Base-by-base conservation (phyloP, 1,139 yeast species). In the Yamadazyma mexicana region DNA sequence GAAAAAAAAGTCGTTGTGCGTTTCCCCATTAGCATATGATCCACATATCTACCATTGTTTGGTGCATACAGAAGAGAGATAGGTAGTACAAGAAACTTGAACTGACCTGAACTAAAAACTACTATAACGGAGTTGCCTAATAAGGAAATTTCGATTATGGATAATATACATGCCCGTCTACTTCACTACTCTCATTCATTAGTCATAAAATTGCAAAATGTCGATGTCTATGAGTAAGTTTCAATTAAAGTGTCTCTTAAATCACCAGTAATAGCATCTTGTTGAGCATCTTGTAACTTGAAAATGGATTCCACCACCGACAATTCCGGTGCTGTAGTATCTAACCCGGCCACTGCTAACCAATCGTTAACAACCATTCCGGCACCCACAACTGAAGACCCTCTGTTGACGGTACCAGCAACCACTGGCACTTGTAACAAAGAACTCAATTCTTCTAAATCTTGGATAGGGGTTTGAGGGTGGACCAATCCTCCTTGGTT, bases 311-410 rank as follows among this genome's bases (percentile, higher is more conserved):
- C 98, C 52, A 94, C 79, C 45, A 94, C 98, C 51, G 96, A 88
- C 58, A 94, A 76, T 69, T 94, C 99, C 36, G 98, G 98, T 36
- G 98, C 98, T 49, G 98, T 91, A 44, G 98, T 92, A 67, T 92
- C 98, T 54, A 87, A 77, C 49, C 99, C 99, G 35, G 96, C 78
- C 38, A 94, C 98, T 26, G 98, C 95, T 50, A 92, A 75, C 95
- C 97, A 94, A 72, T 94, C 99, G 61, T 94, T 94, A 37, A 91
- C 98, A 37, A 94, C 98, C 83, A 92, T 81, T 52, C 98, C 98
- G 36, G 98, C 98, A 56, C 98, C 98, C 48, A 94, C 96, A 38
- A 92, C 98, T 9, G 95, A 72, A 18, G 96, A 87, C 66, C 99
- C 99, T 67, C 98, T 84, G 74, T 94, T 94, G 45, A 94, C 94